Evolutionary conservation across 768 basidiomycete genomes (phyloP), one percentile per base, ranked within the genome.

Genomic region (Phaffia australis): DNA sequence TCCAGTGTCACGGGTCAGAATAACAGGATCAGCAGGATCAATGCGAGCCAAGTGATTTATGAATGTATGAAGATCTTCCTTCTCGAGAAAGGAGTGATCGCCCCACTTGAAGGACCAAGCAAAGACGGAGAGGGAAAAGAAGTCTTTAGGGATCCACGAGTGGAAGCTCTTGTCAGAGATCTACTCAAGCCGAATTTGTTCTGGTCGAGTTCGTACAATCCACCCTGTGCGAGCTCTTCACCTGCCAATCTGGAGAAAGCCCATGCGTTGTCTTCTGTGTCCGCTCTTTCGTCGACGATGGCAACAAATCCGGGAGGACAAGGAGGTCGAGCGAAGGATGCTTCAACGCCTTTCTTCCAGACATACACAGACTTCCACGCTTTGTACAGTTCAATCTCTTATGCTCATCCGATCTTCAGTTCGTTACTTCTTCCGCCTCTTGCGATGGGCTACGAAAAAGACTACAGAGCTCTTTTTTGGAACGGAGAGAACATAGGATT

Each of bases 1-100:
- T 46, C 18, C 23, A n/a, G 42, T 1, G 52, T 25, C 16, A 54
- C 15, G 23, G 56, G 9, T 15, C 4, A 57, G 27, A 23, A 14
- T 14, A 57, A 57, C 19, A 29, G 18, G 7, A 16, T 18, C 7
- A n/a, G 23, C 32, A 16, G n/a, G 25, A 1, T 64, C 35, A 52
- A 49, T 16, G 56, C 57, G 29, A 69, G 61, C 25, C 83, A 86
- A 69, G 77, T 81, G 1, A 79, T 87, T 5, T 86, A 92, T 71
- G 82, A 81, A 23, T 87, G 90, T 70, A 93, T 95, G 89, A 89
- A 88, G 70, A 83, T 95, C 19, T 91, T 90, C 77, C 93, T 95
- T 91, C 83, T 98, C 32, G 93, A 98, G 75, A 57, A 63, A 48
- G 89, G 83, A 85, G 88, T 71, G 72, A 63, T 47, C 55, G 55